These are phyloP conservation scores for Letharia columbiana DNA, from an alignment of 495 filamentous ascomycete genomes.

Conservation along the genomic window DNA sequence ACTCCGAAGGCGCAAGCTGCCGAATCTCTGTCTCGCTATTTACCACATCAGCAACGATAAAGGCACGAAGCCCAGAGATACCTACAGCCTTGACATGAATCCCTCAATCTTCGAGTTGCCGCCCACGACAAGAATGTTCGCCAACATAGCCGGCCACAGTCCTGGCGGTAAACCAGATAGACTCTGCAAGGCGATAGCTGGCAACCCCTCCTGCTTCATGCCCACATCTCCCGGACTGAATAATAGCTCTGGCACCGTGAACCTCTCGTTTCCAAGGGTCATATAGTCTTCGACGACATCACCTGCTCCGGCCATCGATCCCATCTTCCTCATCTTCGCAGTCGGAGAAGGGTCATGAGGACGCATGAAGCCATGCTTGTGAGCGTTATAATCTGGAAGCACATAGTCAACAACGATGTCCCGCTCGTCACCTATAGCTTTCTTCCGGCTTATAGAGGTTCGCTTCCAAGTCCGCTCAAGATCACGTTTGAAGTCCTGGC, in stretches of 20 bases:
- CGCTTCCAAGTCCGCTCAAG: slow-evolving; percentile 78
- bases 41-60: background rate
- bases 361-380: slow-evolving; percentile 61
- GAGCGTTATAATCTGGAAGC: slow-evolving; percentile 78
- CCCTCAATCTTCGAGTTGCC: slow-evolving; percentile 74
- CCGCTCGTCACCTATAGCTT: slow-evolving; percentile 37
- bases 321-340: slow-evolving; percentile 51
- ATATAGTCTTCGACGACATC: slow-evolving; percentile 68
- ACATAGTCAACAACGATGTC: slow-evolving; percentile 89
- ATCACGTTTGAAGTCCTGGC: slow-evolving; percentile 65
- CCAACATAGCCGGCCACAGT: slow-evolving; percentile 67
- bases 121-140: slow-evolving; percentile 83
- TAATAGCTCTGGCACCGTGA: slow-evolving; percentile 80
- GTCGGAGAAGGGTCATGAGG: slow-evolving; percentile 61
- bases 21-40: slow-evolving; percentile 60
- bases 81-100: slow-evolving; percentile 69
- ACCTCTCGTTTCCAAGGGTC: slow-evolving; percentile 84
- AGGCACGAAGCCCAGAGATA: background rate
- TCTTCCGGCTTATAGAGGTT: slow-evolving; percentile 32
- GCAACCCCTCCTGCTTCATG: slow-evolving; percentile 73
- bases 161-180: slow-evolving; percentile 67
- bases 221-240: slow-evolving; percentile 84
- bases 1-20: slow-evolving; percentile 66
- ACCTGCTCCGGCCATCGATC: slow-evolving; percentile 44
- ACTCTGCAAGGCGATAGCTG: slow-evolving; percentile 72